Evolutionary conservation across 2,329 filamentous ascomycete genomes (phyloP).

Genomic region (Microdochium bolleyi): DNA sequence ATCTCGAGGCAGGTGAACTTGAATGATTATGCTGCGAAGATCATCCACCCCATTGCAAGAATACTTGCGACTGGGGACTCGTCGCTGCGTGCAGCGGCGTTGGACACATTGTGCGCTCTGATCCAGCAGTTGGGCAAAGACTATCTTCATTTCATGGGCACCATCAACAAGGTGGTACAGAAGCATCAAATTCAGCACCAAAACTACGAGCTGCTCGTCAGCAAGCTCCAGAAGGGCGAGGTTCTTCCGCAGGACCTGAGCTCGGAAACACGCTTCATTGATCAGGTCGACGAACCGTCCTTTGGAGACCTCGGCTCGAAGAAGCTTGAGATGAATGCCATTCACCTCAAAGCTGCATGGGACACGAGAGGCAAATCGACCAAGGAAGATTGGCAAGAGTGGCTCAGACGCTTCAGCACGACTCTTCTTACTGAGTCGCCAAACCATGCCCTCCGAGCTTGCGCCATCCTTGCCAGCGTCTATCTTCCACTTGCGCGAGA

Average conservation of each 20-base stretch:
- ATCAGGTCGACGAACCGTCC: conserved; percentile 70
- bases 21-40: conserved; percentile 92
- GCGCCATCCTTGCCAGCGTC: conserved; percentile 81
- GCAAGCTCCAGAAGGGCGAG: conserved; percentile 90
- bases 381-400: conserved; percentile 98
- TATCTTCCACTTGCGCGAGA: conserved; percentile 88
- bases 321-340: conserved; percentile 94
- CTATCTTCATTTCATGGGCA: conserved; percentile 88
- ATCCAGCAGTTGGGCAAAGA: conserved; percentile 96
- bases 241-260: conserved; percentile 91
- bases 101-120: conserved; percentile 90
- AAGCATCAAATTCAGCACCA: conserved; percentile 76
- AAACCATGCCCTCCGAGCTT: conserved; percentile 88
- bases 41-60: conserved; percentile 86
- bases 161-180: conserved; percentile 80
- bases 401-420: conserved; percentile 94
- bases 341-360: conserved; percentile 95
- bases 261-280: conserved; percentile 72
- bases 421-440: conserved; percentile 92
- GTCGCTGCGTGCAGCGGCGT: conserved; percentile 67
- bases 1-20: conserved; percentile 95
- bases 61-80: conserved; percentile 69
- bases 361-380: conserved; percentile 95
- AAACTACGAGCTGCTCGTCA: conserved; percentile 87
- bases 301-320: conserved; percentile 82